Evolutionary conservation across 148 eudicot genomes (phyloP), one percentile per base, ranked within the genome.

Genomic region (Simmondsia chinensis): DNA sequence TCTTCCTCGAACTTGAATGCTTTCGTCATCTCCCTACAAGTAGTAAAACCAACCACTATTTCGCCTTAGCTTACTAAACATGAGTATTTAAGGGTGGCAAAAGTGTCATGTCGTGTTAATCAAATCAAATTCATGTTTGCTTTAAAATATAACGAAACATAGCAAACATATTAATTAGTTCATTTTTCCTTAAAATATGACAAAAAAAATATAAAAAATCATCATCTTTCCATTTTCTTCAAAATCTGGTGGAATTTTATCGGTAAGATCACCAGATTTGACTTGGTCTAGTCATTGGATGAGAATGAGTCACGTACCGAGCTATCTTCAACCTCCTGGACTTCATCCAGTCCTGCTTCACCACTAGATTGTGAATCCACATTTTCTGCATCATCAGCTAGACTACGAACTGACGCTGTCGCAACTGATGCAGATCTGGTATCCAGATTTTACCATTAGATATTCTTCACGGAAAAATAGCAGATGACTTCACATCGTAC

Each of bases 301-400:
- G n/a, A n/a, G n/a, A n/a, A n/a, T n/a, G n/a, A n/a, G 4, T 20
- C 35, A 43, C 83, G 39, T 79, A 91, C 99, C 55, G 89, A 82
- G 49, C 77, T 82, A 45, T 76, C 81, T 51, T 63, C 55, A 33
- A 72, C 71, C 58, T 72, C 86, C 56, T 70, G 59, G 41, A 60
- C 48, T 5, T 52, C 61, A 33, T 65, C 51, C 31, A 64, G 65
- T 48, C 49, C 78, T 14, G 38, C 75, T 57, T 74, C 86, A 37
- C 72, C 99, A 66, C 79, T 75, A 18, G 94, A 85, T 64, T 66
- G 78, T 61, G 95, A 85, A 64, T 77, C 88, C 34, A 70, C 69
- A 47, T 84, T 74, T 24, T 89, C 95, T 48, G 73, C 97, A 37
- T 72, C 88, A 47, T 38, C 81, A 11, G 79, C 80, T 15, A 79